Base-by-base conservation (phyloP, 805 yeast species). In the Wickerhamia fluorescens region DNA sequence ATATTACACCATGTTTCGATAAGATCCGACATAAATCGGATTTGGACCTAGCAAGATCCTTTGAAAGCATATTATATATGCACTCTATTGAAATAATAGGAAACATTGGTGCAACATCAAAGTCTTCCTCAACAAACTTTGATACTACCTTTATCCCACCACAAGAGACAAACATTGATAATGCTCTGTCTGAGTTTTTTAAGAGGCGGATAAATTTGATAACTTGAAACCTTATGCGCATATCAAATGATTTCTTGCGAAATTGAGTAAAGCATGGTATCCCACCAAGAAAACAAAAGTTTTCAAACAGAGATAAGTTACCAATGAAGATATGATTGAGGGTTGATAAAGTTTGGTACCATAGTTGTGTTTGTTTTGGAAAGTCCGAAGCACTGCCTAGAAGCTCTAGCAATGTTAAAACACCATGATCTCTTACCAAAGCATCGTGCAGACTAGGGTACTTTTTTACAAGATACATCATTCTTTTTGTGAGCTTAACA, bases 91-190 rank as follows among this genome's bases (percentile, higher is more conserved):
- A 44, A 11, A 56, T 58, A 7, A 56, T 29, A 2, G 69, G 58
- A 31, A 65, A 53, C 11, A 49, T 53, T 0, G 66, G 69, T 3
- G 54, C 43, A 1, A 49, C 23, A 23, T 58, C 66, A 29, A 58
- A 57, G 34, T 68, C 72, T 30, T 63, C 72, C 31, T 67, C 72
- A 3, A 68, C 53, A 35, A 69, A 63, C 21, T 63, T 61, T 1
- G 67, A 44, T 17, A 69, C 46, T 3, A 68, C 58, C 17, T 60
- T 47, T 13, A 71, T 45, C 0, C 72, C 71, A 3, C 75, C 75
- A 29, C 64, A 51, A 3, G 70, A 60, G 4, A 68, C 54, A 35
- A 68, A 63, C 56, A 58, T 51, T 4, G 58, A 46, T 8, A 66
- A 35, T 2, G 66, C 59, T 14, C 37, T 41, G 10, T 56, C 58